phyloP scores from a whole-genome alignment of 2,329 filamentous ascomycete species.

The Orbilia blumenaviensis region DNA sequence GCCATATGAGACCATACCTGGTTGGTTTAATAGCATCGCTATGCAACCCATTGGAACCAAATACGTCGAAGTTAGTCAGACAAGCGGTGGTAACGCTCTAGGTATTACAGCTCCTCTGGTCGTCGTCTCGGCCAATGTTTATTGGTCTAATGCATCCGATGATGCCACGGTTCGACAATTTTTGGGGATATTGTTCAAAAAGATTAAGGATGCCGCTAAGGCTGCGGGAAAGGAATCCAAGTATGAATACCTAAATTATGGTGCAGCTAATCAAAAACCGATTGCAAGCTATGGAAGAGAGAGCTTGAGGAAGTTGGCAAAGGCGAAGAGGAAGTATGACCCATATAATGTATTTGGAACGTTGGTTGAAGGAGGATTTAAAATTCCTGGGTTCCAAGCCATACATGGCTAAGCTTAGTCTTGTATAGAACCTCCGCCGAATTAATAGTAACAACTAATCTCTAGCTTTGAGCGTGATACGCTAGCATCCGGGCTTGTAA shows the following conservation, averaged over 20 bases:
- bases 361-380: constrained; percentile 60
- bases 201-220: constrained; percentile 57
- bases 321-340: constrained; percentile 56
- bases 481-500: too few species aligned
- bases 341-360: constrained; percentile 58
- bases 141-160: neutral
- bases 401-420: too few species aligned
- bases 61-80: constrained; percentile 7
- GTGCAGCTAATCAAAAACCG: constrained; percentile 62
- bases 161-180: constrained; percentile 10
- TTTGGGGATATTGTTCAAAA: constrained; percentile 41
- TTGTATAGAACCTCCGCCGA: too few species aligned
- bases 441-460: too few species aligned
- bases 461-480: too few species aligned
- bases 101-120: constrained; percentile 15
- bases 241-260: constrained; percentile 65
- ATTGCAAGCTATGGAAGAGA: constrained; percentile 62
- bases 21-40: neutral
- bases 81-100: constrained; percentile 25
- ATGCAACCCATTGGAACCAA: constrained; percentile 46
- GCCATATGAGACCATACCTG: neutral
- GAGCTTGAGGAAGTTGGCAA: constrained; percentile 59
- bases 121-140: neutral
- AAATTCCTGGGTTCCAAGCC: constrained; percentile 55
- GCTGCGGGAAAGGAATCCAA: constrained; percentile 59